Conservation (phyloP, 352 stramenopile species). For the Globisporangium yorkense region DNA sequence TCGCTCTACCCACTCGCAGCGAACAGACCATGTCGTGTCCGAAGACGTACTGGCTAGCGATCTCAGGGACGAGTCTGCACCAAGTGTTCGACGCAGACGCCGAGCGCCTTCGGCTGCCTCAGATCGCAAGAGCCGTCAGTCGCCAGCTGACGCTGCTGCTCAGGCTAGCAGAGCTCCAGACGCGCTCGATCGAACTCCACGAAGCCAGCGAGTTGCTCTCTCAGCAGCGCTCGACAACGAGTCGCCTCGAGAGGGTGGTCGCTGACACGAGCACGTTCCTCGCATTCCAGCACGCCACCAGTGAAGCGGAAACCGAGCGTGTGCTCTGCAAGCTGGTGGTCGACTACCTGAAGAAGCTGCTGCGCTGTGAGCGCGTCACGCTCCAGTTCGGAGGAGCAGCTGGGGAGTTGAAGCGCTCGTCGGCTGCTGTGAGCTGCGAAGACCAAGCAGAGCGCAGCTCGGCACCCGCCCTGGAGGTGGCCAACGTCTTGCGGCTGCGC, state of each 20-base stretch:
- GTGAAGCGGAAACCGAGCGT: not conserved
- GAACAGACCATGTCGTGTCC: not conserved
- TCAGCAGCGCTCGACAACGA: not conserved
- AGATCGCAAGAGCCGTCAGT: slow-evolving; percentile 1
- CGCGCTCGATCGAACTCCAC: not conserved
- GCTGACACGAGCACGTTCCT: not conserved
- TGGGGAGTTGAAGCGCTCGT: not conserved
- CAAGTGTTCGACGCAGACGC: slow-evolving; percentile 8
- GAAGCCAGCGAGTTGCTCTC: not conserved
- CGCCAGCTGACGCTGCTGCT: slow-evolving; percentile 6
- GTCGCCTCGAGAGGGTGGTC: not conserved
- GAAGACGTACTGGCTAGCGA: slow-evolving; percentile 3
- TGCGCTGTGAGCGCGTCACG: slow-evolving; percentile 4
- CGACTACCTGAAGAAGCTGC: slow-evolving; percentile 8
- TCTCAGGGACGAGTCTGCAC: slow-evolving; percentile 3
- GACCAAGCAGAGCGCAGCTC: not conserved
- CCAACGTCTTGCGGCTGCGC: slow-evolving; percentile 12
- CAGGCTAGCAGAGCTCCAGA: not conserved
- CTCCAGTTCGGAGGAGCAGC: not conserved
- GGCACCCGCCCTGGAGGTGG: slow-evolving; percentile 5
- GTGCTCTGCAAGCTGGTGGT: slow-evolving; percentile 1
- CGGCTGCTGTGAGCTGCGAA: not conserved
- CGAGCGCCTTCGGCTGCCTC: slow-evolving; percentile 7
- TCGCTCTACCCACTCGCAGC: not conserved
- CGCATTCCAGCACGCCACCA: slow-evolving; percentile 2